Base-by-base conservation (phyloP, 768 basidiomycete genomes). In the Mycena rosella region DNA sequence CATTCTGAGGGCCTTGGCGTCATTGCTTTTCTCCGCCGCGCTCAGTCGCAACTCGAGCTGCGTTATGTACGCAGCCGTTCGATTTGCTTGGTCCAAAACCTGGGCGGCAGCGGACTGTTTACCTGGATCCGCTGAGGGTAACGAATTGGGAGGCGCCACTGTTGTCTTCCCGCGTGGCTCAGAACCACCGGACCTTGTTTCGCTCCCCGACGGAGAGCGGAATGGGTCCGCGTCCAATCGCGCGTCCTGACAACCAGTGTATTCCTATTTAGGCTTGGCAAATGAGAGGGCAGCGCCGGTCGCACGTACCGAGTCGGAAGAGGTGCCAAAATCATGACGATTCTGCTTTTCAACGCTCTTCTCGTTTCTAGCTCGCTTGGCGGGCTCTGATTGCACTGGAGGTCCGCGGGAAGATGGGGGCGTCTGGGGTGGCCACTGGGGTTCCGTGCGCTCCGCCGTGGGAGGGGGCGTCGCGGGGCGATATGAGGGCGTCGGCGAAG, bases 1-100 rank as follows among this genome's bases (percentile, higher is more conserved):
- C 36, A 83, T 82, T 62, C 74, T 75, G 45, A 65, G 72, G 34
- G 73, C 73, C 67, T 84, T 85, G 5, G 73, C 74, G 5, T 73
- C 72, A 17, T 78, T 79, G 27, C 79, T 77, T 48, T 79, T 77
- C 48, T 78, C 78, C 52, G 80, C 74, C 24, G 83, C 81, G 11
- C 70, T 69, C 13, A 75, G 67, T 60, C 79, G 80, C 40, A 81
- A 76, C 65, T 87, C 83, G 40, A 86, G 76, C 58, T 76, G 78
- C 36, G 65, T 65, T 45, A 86, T 74, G 26, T 47, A 26, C 30
- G 47, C 52, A 18, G 56, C 49, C 10, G 52, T 32, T 26, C 44
- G 51, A 29, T 42, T 40, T 20, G 62, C 60, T 18, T 9, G 22
- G 24, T 51, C 59, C 48, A 57, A 20, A 32, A 32, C 49, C 26